phyloP scores from a whole-genome alignment of 495 filamentous ascomycete species.

The Parathielavia appendiculata region DNA sequence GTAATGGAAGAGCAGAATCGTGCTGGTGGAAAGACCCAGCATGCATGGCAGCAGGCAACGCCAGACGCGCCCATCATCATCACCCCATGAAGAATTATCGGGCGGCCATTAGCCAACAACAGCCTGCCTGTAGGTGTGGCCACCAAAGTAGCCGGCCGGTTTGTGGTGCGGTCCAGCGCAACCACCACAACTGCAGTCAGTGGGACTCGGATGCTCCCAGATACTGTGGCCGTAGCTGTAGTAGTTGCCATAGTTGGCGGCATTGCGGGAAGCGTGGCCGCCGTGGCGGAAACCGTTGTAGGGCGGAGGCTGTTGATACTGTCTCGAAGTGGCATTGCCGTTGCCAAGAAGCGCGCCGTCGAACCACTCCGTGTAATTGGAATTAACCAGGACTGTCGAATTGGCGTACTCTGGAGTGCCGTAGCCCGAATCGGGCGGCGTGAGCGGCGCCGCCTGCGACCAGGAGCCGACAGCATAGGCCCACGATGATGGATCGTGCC shows the following conservation, averaged over 20 bases:
- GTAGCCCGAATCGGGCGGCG: constrained; percentile 49
- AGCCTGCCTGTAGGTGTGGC: constrained; percentile 58
- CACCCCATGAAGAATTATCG: neutral
- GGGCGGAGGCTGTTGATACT: constrained; percentile 33
- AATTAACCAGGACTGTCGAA: constrained; percentile 41
- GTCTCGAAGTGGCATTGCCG: constrained; percentile 24
- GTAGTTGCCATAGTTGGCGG: constrained; percentile 33
- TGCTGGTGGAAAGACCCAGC: constrained; percentile 8
- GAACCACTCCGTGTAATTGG: constrained; percentile 46
- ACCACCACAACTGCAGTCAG: constrained; percentile 63
- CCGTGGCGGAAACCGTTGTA: constrained; percentile 50
- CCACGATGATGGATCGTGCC: constrained; percentile 46
- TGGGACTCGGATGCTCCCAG: constrained; percentile 56
- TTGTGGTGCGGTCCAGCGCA: constrained; percentile 53
- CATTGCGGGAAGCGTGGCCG: constrained; percentile 39
- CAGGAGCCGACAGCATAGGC: constrained; percentile 27
- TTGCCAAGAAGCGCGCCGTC: constrained; percentile 33
- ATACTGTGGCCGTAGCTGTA: constrained; percentile 53
- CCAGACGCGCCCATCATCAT: constrained; percentile 5
- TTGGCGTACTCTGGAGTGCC: constrained; percentile 47
- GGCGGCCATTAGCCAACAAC: constrained; percentile 50
- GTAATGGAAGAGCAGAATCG: constrained; percentile 22
- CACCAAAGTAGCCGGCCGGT: constrained; percentile 59
- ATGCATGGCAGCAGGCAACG: constrained; percentile 7
- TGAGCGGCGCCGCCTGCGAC: constrained; percentile 41